Evolutionary conservation across 495 filamentous ascomycete genomes (phyloP).

Genomic region (Monascus purpureus): DNA sequence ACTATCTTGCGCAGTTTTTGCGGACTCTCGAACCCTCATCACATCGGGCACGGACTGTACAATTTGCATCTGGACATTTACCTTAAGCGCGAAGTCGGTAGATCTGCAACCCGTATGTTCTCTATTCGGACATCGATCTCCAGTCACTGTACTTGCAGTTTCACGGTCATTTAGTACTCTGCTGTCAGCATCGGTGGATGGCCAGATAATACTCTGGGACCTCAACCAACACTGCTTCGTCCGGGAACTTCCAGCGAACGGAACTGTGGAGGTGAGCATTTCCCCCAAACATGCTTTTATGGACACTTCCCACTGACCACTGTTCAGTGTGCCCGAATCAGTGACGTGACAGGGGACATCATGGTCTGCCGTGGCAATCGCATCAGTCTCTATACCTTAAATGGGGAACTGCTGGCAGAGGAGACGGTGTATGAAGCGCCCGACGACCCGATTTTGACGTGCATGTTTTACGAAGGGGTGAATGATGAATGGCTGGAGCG

Average conservation of each 20-base stretch:
- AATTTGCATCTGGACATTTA: slow-evolving; percentile 64
- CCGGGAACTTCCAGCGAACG: slow-evolving; percentile 47
- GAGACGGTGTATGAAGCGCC: slow-evolving; percentile 58
- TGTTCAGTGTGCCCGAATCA: slow-evolving; percentile 60
- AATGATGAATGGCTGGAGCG: slow-evolving; percentile 89
- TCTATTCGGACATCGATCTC: slow-evolving; percentile 76
- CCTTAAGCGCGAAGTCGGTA: slow-evolving; percentile 49
- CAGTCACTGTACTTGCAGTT: slow-evolving; percentile 68
- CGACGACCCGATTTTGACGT: slow-evolving; percentile 63
- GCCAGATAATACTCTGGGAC: slow-evolving; percentile 82
- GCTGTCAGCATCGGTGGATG: slow-evolving; percentile 66
- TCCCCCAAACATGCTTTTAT: not conserved
- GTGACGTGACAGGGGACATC: slow-evolving; percentile 79
- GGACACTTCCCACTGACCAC: slow-evolving; percentile 17
- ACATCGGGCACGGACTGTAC: slow-evolving; percentile 88
- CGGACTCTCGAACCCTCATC: slow-evolving; percentile 77
- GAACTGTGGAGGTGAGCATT: slow-evolving; percentile 34
- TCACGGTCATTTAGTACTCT: slow-evolving; percentile 79
- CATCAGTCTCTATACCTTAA: slow-evolving; percentile 73
- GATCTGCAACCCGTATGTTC: slow-evolving; percentile 70
- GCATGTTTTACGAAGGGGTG: slow-evolving; percentile 85
- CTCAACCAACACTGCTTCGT: slow-evolving; percentile 80
- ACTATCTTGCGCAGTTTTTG: slow-evolving; percentile 66
- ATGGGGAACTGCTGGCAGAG: slow-evolving; percentile 67
- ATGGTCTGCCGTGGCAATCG: slow-evolving; percentile 64